A percentile compares a stretch with the other conserved stretches of the same genome.
These are phyloP conservation scores for Amphirosellinia nigrospora DNA, from an alignment of 495 filamentous ascomycete genomes.

Conservation along the genomic window DNA sequence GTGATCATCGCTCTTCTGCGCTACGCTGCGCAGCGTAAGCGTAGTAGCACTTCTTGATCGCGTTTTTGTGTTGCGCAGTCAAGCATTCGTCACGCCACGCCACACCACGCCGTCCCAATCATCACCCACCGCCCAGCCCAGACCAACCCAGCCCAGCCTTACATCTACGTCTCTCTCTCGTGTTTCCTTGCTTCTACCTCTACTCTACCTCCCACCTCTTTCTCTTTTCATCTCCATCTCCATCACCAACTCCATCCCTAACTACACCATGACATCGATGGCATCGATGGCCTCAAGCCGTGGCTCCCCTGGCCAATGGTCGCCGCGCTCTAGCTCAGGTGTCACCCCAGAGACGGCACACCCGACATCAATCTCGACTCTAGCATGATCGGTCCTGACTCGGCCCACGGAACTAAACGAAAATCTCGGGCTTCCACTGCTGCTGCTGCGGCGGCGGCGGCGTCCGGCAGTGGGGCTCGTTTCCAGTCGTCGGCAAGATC, in stretches of 20 bases:
- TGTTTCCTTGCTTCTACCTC: neutral
- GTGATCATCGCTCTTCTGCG: neutral
- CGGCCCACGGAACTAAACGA: conserved; percentile 35
- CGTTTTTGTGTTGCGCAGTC: neutral
- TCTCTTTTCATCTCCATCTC: conserved; percentile 3
- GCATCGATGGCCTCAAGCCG: conserved; percentile 38
- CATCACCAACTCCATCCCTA: neutral
- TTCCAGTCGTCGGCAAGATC: conserved; percentile 81
- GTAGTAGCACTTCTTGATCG: neutral
- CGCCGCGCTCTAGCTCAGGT: conserved; percentile 33
- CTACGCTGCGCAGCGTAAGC: neutral
- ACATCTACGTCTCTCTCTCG: neutral
- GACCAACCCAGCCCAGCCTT: no score
- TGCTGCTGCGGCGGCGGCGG: conserved; percentile 12
- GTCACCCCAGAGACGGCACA: conserved; percentile 32
- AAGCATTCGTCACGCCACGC: neutral
- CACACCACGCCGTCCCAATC: conserved; percentile 21
- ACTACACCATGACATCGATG: conserved; percentile 17
- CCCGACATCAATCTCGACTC: conserved; percentile 37
- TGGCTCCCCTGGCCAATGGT: conserved; percentile 36
- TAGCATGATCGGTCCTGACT: conserved; percentile 35
- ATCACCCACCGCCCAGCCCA: conserved; percentile 11
- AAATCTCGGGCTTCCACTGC: conserved; percentile 33
- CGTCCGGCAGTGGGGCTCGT: conserved; percentile 25
- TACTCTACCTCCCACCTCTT: neutral